phyloP scores from a whole-genome alignment of 192 early-diverging fungal genomes.

The Umbelopsis vinacea region DNA sequence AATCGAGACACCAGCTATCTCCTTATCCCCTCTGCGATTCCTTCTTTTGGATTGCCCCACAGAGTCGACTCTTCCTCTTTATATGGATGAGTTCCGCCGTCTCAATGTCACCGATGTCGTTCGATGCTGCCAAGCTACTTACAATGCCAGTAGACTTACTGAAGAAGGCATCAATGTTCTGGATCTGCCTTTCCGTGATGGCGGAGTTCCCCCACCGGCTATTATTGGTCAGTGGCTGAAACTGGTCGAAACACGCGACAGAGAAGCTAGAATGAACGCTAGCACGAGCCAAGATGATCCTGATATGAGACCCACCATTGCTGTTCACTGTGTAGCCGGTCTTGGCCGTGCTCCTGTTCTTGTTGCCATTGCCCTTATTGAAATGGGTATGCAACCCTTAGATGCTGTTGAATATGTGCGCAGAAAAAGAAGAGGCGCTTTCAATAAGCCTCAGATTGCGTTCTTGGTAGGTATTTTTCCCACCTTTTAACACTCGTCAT shows the following conservation, averaged over 20 bases:
- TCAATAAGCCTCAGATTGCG: constrained; percentile 79
- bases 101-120: constrained; percentile 86
- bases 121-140: constrained; percentile 90
- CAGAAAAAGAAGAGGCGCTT: constrained; percentile 73
- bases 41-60: constrained; percentile 94
- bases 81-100: constrained; percentile 72
- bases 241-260: constrained; percentile 60
- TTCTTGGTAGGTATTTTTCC: constrained; percentile 46
- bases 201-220: constrained; percentile 67
- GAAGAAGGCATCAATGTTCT: constrained; percentile 75
- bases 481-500: neutral
- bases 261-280: constrained; percentile 35
- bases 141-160: constrained; percentile 62
- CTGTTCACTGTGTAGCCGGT: constrained; percentile 95
- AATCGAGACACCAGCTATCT: constrained; percentile 57
- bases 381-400: constrained; percentile 75
- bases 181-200: constrained; percentile 91
- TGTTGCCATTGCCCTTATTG: constrained; percentile 81
- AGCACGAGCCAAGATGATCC: constrained; percentile 21
- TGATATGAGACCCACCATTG: constrained; percentile 62
- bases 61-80: constrained; percentile 74
- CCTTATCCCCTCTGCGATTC: constrained; percentile 66
- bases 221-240: constrained; percentile 66
- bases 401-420: constrained; percentile 79
- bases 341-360: constrained; percentile 94